A percentile compares a stretch with the other conserved stretches of the same genome.
Evolutionary conservation across 164 flowering plant genomes (phyloP).

Genomic region (Santalum album): DNA sequence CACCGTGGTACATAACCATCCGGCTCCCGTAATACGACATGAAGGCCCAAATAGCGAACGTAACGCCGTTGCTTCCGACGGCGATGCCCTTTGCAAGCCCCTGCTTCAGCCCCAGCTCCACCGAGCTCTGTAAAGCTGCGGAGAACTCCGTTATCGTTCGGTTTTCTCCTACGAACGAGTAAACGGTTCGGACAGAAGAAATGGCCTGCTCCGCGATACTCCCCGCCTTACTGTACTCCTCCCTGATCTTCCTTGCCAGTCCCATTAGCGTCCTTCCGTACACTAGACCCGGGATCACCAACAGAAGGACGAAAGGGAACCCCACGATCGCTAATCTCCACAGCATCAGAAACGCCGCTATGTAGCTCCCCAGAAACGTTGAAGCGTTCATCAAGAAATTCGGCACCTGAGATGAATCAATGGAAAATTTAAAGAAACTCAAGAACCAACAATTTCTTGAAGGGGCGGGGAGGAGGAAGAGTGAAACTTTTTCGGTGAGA

Average conservation of each 20-base stretch:
- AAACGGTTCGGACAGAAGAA: constrained; percentile 75
- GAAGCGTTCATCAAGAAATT: constrained; percentile 64
- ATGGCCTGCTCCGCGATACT: constrained; percentile 71
- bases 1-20: constrained; percentile 66
- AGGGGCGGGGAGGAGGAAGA: neutral
- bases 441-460: too few relatives aligned
- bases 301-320: constrained; percentile 23
- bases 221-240: constrained; percentile 63
- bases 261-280: constrained; percentile 63
- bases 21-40: constrained; percentile 69
- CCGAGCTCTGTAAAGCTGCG: constrained; percentile 52
- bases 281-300: constrained; percentile 32
- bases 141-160: constrained; percentile 52
- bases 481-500: constrained; percentile 60
- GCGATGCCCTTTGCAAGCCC: constrained; percentile 86
- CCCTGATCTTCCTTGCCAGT: constrained; percentile 47
- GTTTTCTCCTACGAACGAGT: constrained; percentile 70
- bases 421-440: too few relatives aligned
- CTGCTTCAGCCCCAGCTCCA: constrained; percentile 52
- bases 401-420: constrained; percentile 36
- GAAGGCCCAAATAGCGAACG: constrained; percentile 74
- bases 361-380: constrained; percentile 49
- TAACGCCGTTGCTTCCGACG: constrained; percentile 68
- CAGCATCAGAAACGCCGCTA: constrained; percentile 41
- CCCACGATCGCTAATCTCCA: constrained; percentile 78